Evolutionary conservation across 2,329 filamentous ascomycete species (phyloP).

Genomic region (Pyricularia pennisetigena): DNA sequence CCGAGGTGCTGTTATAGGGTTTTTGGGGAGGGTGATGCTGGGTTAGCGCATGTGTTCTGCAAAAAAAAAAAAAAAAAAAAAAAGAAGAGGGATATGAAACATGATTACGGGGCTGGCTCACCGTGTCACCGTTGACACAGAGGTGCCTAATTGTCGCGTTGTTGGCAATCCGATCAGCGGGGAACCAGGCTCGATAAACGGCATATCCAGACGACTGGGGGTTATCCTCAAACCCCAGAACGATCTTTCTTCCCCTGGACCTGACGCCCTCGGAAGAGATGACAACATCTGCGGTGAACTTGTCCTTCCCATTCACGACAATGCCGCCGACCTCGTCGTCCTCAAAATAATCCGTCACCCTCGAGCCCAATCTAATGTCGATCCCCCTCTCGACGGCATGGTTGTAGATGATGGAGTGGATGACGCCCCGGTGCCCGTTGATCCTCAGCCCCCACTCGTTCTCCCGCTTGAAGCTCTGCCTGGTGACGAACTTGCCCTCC

Average conservation of each 20-base stretch:
- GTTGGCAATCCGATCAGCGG: constrained; percentile 30
- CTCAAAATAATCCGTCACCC: constrained; percentile 38
- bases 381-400: constrained; percentile 39
- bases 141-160: constrained; percentile 34
- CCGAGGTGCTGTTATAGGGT: constrained; percentile 30
- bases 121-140: constrained; percentile 33
- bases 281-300: constrained; percentile 29
- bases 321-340: constrained; percentile 28
- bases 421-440: constrained; percentile 42
- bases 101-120: not conserved
- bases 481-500: constrained; percentile 38
- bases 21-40: not conserved
- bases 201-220: constrained; percentile 32
- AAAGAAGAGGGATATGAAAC: too few species aligned
- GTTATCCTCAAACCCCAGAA: constrained; percentile 31
- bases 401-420: constrained; percentile 41
- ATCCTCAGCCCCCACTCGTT: constrained; percentile 33
- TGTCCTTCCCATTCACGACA: constrained; percentile 27
- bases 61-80: not conserved
- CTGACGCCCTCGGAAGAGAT: constrained; percentile 37
- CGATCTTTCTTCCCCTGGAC: constrained; percentile 33
- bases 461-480: constrained; percentile 24
- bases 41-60: not conserved
- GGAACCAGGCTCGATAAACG: constrained; percentile 35
- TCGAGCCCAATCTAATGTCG: constrained; percentile 33